Conservation (phyloP, 352 stramenopile species). For the Aphanomyces astaci region DNA sequence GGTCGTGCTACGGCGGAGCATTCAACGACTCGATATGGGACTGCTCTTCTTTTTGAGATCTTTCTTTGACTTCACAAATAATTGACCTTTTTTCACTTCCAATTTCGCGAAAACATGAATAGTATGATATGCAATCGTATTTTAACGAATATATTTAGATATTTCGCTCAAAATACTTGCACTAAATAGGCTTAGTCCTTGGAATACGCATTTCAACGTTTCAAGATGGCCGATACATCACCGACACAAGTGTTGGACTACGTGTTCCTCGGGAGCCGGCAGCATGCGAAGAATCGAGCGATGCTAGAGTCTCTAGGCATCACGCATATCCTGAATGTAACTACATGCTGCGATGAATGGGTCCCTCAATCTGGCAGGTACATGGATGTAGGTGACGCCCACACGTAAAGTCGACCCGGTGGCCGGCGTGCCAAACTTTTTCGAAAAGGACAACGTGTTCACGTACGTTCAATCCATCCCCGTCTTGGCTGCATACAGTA, state of each 20-base stretch:
- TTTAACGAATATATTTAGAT: too few species aligned
- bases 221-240: constrained; percentile 28
- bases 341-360: background rate
- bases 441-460: constrained; percentile 77
- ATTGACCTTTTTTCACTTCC: too few species aligned
- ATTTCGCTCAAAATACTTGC: too few species aligned
- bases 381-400: constrained; percentile 53
- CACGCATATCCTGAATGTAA: constrained; percentile 79
- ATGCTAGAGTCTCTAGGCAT: constrained; percentile 51
- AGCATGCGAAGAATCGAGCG: constrained; percentile 57
- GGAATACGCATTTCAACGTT: too few species aligned
- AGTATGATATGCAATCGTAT: too few species aligned
- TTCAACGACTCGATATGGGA: too few species aligned
- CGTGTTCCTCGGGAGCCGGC: constrained; percentile 59
- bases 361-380: background rate
- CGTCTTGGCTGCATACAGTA: background rate
- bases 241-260: constrained; percentile 59
- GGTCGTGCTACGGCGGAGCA: background rate
- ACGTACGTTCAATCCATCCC: constrained; percentile 28
- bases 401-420: constrained; percentile 67
- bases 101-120: too few species aligned
- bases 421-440: constrained; percentile 86
- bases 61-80: too few species aligned
- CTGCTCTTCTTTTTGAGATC: too few species aligned
- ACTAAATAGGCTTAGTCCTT: too few species aligned